phyloP scores from a whole-genome alignment of 2,329 filamentous ascomycete species.

The Colletotrichum sp. region DNA sequence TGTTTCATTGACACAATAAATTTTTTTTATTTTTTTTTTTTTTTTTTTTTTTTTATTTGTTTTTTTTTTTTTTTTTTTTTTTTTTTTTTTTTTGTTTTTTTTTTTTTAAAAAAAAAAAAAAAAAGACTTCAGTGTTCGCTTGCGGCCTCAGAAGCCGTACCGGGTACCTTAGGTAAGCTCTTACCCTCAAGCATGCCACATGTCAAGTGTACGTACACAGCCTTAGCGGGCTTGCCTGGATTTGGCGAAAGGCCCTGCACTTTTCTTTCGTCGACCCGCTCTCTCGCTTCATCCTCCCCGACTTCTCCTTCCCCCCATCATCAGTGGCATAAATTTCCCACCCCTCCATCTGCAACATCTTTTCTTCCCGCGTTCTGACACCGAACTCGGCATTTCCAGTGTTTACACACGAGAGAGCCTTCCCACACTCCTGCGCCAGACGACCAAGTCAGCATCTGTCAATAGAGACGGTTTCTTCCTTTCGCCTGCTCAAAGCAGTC shows the following conservation, averaged over 20 bases:
- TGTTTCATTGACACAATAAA: no score
- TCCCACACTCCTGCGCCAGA: background rate
- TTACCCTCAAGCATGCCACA: background rate
- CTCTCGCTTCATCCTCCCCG: constrained; percentile 14
- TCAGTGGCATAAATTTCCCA: constrained; percentile 14
- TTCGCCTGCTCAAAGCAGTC: background rate
- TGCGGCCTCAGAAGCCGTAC: background rate
- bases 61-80: no score
- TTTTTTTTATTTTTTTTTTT: no score
- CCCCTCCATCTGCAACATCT: constrained; percentile 16
- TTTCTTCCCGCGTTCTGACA: constrained; percentile 9
- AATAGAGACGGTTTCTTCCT: background rate
- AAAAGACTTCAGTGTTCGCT: background rate
- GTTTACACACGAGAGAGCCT: background rate
- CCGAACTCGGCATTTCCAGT: background rate
- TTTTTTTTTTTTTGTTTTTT: no score
- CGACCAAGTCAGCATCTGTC: background rate
- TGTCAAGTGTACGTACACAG: background rate
- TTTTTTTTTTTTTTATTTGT: no score
- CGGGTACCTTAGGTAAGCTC: background rate
- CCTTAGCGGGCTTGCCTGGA: background rate
- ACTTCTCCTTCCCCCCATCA: constrained; percentile 16
- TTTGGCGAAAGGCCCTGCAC: constrained; percentile 6
- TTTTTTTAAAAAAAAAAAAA: no score
- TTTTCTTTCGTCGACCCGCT: constrained; percentile 21